Evolutionary conservation across 352 stramenopile species (phyloP).

Genomic region (Phytophthora litchii): DNA sequence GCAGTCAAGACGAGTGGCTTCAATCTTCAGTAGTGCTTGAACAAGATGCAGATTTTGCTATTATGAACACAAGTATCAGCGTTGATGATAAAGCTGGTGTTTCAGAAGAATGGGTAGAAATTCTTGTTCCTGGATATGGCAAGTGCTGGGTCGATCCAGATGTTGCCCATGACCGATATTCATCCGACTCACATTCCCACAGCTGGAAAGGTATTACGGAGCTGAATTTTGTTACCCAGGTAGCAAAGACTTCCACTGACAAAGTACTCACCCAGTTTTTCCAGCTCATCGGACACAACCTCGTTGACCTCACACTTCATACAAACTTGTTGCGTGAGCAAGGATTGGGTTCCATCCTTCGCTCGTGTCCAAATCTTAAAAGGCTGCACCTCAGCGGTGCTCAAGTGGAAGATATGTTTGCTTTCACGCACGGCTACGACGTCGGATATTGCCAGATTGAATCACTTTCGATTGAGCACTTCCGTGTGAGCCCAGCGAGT

Average conservation of each 20-base stretch:
- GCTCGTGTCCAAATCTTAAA: slow-evolving; percentile 29
- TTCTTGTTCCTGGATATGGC: slow-evolving; percentile 46
- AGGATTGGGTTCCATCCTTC: slow-evolving; percentile 29
- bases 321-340: slow-evolving; percentile 30
- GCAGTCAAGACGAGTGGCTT: slow-evolving; percentile 42
- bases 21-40: slow-evolving; percentile 37
- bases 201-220: slow-evolving; percentile 24
- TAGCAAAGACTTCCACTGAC: slow-evolving; percentile 27
- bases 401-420: slow-evolving; percentile 40
- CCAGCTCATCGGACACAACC: slow-evolving; percentile 26
- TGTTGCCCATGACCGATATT: slow-evolving; percentile 7
- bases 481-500: slow-evolving; percentile 18
- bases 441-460: slow-evolving; percentile 28
- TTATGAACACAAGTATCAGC: slow-evolving; percentile 24
- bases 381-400: slow-evolving; percentile 30
- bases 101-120: slow-evolving; percentile 35
- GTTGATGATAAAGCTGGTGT: slow-evolving; percentile 11
- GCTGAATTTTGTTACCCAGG: slow-evolving; percentile 23
- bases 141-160: slow-evolving; percentile 46
- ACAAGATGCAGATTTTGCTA: slow-evolving; percentile 24
- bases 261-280: slow-evolving; percentile 33
- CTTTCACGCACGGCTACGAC: slow-evolving; percentile 29
- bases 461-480: slow-evolving; percentile 28
- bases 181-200: slow-evolving; percentile 1
- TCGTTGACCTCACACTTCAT: slow-evolving; percentile 32